Conservation (phyloP, 2,329 filamentous ascomycete genomes). For the Cucurbitaria berberidis region DNA sequence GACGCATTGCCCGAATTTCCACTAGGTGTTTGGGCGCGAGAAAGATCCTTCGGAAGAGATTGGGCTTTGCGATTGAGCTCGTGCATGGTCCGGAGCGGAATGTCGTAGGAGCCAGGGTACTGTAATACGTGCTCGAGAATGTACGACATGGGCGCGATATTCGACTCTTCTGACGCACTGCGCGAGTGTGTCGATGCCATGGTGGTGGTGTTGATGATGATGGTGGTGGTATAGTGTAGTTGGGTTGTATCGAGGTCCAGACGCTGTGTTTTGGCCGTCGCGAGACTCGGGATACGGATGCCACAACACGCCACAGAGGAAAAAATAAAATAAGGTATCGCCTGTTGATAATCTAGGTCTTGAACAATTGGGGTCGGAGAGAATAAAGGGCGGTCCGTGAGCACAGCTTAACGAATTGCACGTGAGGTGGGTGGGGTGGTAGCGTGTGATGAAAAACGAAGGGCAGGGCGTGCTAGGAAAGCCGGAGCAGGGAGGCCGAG, state of each 20-base stretch:
- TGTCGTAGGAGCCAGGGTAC: conserved; percentile 68
- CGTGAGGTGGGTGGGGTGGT: conserved; percentile 30
- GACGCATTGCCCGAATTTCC: conserved; percentile 47
- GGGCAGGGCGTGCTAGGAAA: conserved; percentile 13
- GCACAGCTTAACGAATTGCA: conserved; percentile 9
- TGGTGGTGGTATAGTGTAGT: conserved; percentile 9
- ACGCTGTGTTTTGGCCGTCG: conserved; percentile 11
- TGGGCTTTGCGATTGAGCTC: conserved; percentile 65
- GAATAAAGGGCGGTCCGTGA: conserved; percentile 20
- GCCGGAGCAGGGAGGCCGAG: conserved; percentile 3
- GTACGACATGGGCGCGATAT: conserved; percentile 40
- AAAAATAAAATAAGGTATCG: conserved; percentile 1
- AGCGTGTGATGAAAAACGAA: conserved; percentile 16
- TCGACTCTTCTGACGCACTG: conserved; percentile 46
- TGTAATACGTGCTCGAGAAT: conserved; percentile 58
- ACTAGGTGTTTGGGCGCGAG: conserved; percentile 45
- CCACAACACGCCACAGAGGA: conserved; percentile 6
- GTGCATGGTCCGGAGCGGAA: conserved; percentile 72
- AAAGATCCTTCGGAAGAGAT: conserved; percentile 38
- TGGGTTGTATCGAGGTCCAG: conserved; percentile 7
- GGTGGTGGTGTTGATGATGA: too few species aligned
- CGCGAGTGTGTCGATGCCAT: conserved; percentile 49
- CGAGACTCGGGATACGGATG: conserved; percentile 11
- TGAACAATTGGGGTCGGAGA: conserved; percentile 8
- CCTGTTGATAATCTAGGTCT: conserved; percentile 5